A percentile compares a stretch with the other conserved stretches of the same genome.
Evolutionary conservation across 2,329 filamentous ascomycete species (phyloP).

Genomic region (Botrytis galanthina): DNA sequence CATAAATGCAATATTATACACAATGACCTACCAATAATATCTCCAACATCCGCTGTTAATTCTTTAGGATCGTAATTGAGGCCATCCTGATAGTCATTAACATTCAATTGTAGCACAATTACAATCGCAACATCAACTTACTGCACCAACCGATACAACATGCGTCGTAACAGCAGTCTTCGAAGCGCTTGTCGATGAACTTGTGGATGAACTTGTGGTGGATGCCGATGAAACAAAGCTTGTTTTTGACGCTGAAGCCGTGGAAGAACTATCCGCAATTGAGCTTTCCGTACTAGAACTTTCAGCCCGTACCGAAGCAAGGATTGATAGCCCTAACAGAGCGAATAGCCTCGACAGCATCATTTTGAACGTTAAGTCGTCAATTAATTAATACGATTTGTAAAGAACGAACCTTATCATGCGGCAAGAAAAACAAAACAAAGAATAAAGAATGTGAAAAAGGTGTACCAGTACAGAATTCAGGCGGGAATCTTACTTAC

Average conservation of each 20-base stretch:
- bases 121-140: constrained; percentile 27
- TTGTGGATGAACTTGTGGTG: neutral
- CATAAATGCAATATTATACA: neutral
- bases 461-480: neutral
- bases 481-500: constrained; percentile 10
- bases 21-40: constrained; percentile 44
- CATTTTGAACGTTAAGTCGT: constrained; percentile 5
- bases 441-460: neutral
- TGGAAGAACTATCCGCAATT: neutral
- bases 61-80: constrained; percentile 40
- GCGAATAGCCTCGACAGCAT: constrained; percentile 5
- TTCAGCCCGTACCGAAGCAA: constrained; percentile 8
- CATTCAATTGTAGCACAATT: constrained; percentile 17
- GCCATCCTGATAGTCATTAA: constrained; percentile 26
- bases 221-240: constrained; percentile 1
- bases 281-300: neutral
- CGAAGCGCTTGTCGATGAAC: constrained; percentile 25
- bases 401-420: constrained; percentile 6
- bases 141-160: constrained; percentile 37
- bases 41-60: constrained; percentile 45
- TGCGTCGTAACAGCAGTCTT: constrained; percentile 31
- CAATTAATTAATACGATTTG: constrained; percentile 12
- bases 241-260: constrained; percentile 2
- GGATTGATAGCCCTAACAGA: constrained; percentile 6
- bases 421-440: constrained; percentile 1